Evolutionary conservation across 2,329 filamentous ascomycete species (phyloP), one percentile per base, ranked within the genome.

Genomic region (Xylaria digitata): DNA sequence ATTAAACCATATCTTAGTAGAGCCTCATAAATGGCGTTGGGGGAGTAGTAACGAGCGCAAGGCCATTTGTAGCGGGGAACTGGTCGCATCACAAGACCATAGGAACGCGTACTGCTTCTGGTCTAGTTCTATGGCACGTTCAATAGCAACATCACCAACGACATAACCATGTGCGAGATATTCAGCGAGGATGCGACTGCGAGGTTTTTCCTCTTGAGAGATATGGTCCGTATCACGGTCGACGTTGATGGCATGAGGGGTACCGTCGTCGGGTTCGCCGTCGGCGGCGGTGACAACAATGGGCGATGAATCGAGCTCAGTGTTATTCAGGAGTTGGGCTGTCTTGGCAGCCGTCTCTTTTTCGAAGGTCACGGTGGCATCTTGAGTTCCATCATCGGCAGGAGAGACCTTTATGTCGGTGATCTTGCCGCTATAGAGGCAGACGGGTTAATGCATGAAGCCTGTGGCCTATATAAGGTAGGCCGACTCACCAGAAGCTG

Each of bases 311-410:
- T 94, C 94, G 57, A 99, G 91, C 82, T 97, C 92, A 60, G 96
- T 99, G 85, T 97, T 96, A 83, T 98, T 95, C 71, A 99, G 90
- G 66, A 99, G 92, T 46, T 97, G 92, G 30, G 96, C 96, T 23
- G 96, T 99, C 86, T 97, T 97, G 67, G 95, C 94, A 57, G 96
- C 96, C 15, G 95, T 96, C 79, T 95, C 90, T 85, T 97, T 97
- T 82, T 98, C 96, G 77, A 99, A 99, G 59, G 90, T 94, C 70
- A 99, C 94, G n/a, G 90, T 92, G 65, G 96, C 96, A 56, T 90
- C 90, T 82, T 97, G 93, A 72, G 87, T 85, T 72, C 90, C 86
- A 76, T 88, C 88, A 80, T 84, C 57, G 62, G 81, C 82, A 42
- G 89, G 82, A 32, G 89, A 92, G 76, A 97, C 87, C 66, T 93